Evolutionary conservation across 2,329 filamentous ascomycete species (phyloP).

Genomic region (Clathrospora elynae): DNA sequence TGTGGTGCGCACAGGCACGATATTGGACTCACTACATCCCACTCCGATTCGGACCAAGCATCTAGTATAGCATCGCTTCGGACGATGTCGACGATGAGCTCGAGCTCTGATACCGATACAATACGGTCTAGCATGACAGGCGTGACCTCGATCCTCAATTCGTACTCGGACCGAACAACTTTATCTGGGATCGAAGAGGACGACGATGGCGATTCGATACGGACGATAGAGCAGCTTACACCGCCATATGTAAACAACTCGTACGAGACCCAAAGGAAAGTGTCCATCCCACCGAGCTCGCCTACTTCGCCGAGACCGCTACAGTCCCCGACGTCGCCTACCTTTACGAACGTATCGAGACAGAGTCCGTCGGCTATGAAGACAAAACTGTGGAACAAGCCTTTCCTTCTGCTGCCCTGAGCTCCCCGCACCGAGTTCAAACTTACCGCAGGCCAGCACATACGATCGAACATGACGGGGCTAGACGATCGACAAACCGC

Average conservation of each 20-base stretch:
- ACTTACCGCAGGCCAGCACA: too few relatives aligned
- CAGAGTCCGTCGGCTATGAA: slow-evolving; percentile 17
- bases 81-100: slow-evolving; percentile 39
- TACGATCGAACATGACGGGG: too few relatives aligned
- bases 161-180: slow-evolving; percentile 38
- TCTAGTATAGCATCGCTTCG: slow-evolving; percentile 37
- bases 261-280: slow-evolving; percentile 23
- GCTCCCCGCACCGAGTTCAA: background rate
- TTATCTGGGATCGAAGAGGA: slow-evolving; percentile 41
- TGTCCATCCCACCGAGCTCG: slow-evolving; percentile 26
- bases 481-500: too few relatives aligned
- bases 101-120: slow-evolving; percentile 38
- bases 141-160: slow-evolving; percentile 39
- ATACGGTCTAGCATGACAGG: slow-evolving; percentile 35
- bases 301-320: slow-evolving; percentile 16
- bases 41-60: slow-evolving; percentile 35
- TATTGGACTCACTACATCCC: slow-evolving; percentile 27
- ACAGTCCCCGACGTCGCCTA: slow-evolving; percentile 15
- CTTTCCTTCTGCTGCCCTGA: slow-evolving; percentile 40
- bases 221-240: slow-evolving; percentile 26
- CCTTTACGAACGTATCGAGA: slow-evolving; percentile 21
- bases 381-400: slow-evolving; percentile 40
- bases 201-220: slow-evolving; percentile 36
- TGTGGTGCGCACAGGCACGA: slow-evolving; percentile 44
- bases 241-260: slow-evolving; percentile 18